Evolutionary conservation across 2,329 filamentous ascomycete species (phyloP).

Genomic region (Coniochaeta pulveracea): DNA sequence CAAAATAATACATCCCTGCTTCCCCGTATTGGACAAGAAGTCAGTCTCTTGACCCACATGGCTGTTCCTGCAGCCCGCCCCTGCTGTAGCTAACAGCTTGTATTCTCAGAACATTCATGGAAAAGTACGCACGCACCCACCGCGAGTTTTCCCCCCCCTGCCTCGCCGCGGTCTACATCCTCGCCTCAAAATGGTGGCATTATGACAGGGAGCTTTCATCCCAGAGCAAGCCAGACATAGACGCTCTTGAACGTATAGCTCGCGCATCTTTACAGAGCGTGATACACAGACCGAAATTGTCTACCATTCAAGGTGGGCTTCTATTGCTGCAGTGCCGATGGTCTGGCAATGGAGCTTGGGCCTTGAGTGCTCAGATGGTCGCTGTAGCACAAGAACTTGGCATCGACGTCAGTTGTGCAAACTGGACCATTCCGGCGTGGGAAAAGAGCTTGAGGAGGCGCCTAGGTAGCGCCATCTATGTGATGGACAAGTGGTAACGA

Average conservation of each 20-base stretch:
- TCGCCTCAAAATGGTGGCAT: constrained; percentile 51
- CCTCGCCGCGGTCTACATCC: constrained; percentile 47
- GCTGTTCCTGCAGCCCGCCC: too few relatives aligned
- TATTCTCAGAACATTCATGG: too few relatives aligned
- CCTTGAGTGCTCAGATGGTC: constrained; percentile 41
- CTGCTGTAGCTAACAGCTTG: too few relatives aligned
- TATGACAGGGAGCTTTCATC: constrained; percentile 41
- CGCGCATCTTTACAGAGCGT: constrained; percentile 34
- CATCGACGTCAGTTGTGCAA: constrained; percentile 47
- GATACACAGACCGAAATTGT: constrained; percentile 40
- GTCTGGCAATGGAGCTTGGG: constrained; percentile 32
- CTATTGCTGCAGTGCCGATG: constrained; percentile 39
- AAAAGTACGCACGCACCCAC: constrained; percentile 46
- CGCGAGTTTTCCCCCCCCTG: constrained; percentile 47
- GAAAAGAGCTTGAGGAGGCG: constrained; percentile 50
- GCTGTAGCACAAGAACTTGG: constrained; percentile 46
- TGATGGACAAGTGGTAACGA: constrained; percentile 59
- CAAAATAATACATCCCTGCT: constrained; percentile 45
- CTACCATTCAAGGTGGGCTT: constrained; percentile 42
- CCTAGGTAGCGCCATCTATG: constrained; percentile 52
- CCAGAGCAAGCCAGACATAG: constrained; percentile 28
- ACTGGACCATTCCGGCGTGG: constrained; percentile 52
- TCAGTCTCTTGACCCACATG: too few relatives aligned
- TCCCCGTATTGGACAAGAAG: constrained; percentile 47
- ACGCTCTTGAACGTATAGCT: constrained; percentile 24